These are phyloP conservation scores for Cinchona pubescens DNA, from an alignment of 257 asterid genomes.

Conservation along the genomic window DNA sequence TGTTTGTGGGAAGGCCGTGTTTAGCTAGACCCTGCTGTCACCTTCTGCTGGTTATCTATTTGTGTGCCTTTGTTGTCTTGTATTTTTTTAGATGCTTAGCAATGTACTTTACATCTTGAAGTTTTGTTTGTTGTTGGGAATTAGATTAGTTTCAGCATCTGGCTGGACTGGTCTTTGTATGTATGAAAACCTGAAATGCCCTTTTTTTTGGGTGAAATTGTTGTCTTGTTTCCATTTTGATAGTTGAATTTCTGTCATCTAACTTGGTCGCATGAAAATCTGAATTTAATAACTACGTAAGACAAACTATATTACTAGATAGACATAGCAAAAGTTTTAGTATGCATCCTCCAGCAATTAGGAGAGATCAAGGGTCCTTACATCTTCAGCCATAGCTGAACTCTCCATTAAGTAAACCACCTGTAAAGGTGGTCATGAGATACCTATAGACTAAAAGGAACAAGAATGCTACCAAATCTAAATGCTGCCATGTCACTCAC, in stretches of 20 bases:
- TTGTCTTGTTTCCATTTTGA: not conserved
- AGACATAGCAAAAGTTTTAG: constrained; percentile 10
- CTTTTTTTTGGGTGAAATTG: not conserved
- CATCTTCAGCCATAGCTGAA: constrained; percentile 23
- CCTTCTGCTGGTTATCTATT: not conserved
- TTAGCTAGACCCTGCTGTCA: constrained; percentile 22
- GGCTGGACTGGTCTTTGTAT: not conserved
- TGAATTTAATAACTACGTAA: too few species aligned
- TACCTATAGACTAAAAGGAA: constrained; percentile 10
- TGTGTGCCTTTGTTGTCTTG: not conserved
- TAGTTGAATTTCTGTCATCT: not conserved
- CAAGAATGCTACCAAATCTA: constrained; percentile 21
- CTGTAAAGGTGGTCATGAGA: not conserved
- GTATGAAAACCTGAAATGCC: not conserved
- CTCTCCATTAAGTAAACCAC: constrained; percentile 5
- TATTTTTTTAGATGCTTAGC: not conserved
- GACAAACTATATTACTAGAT: constrained; percentile 5
- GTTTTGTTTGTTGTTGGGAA: not conserved
- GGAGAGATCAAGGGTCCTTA: constrained; percentile 24
- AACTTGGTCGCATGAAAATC: not conserved
- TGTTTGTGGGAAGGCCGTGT: constrained; percentile 81
- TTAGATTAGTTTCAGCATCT: constrained; percentile 6
- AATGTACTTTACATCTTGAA: not conserved
- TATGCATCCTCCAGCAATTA: constrained; percentile 12
- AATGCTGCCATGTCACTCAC: constrained; percentile 11